These are phyloP conservation scores for Nakazawaea wickerhamii DNA, from an alignment of 805 yeast species.

Conservation along the genomic window DNA sequence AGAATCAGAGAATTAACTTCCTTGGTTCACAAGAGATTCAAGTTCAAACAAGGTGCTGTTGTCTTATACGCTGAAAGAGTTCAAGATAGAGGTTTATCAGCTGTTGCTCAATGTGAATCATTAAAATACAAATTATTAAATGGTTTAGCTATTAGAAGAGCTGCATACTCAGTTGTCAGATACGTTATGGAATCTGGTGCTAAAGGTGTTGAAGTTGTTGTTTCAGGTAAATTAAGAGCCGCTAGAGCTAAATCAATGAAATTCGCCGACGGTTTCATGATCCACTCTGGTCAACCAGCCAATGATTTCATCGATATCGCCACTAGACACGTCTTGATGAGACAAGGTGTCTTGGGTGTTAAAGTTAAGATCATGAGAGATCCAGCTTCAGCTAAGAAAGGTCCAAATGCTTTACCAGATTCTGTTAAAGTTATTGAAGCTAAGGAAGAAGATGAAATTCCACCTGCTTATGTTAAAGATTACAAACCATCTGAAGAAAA, in stretches of 20 bases:
- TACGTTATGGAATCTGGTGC: conserved; percentile 99
- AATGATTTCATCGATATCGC: conserved; percentile 97
- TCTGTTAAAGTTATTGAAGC: conserved; percentile 89
- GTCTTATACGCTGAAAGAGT: conserved; percentile 98
- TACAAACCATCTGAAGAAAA: conserved; percentile 46
- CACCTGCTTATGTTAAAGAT: conserved; percentile 78
- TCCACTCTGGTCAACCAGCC: conserved; percentile 99
- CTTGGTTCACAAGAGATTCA: conserved; percentile 98
- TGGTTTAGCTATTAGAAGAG: conserved; percentile 99
- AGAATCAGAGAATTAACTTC: conserved; percentile 98
- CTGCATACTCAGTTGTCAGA: conserved; percentile 99
- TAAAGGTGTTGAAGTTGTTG: conserved; percentile 99
- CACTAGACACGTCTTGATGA: conserved; percentile 98
- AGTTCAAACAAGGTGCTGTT: conserved; percentile 87
- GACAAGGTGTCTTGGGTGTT: conserved; percentile 99
- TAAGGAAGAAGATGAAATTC: conserved; percentile 83
- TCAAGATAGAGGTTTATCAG: conserved; percentile 98
- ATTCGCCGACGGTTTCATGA: conserved; percentile 99
- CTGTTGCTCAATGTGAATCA: conserved; percentile 99
- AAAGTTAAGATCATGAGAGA: conserved; percentile 99
- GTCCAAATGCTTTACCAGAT: conserved; percentile 94
- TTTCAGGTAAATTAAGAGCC: conserved; percentile 99
- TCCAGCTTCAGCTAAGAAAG: conserved; percentile 80
- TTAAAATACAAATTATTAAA: conserved; percentile 95
- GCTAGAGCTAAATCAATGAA: conserved; percentile 99